Evolutionary conservation across 179 eudicot genomes (phyloP).

Genomic region (Amaranthus tricolor): DNA sequence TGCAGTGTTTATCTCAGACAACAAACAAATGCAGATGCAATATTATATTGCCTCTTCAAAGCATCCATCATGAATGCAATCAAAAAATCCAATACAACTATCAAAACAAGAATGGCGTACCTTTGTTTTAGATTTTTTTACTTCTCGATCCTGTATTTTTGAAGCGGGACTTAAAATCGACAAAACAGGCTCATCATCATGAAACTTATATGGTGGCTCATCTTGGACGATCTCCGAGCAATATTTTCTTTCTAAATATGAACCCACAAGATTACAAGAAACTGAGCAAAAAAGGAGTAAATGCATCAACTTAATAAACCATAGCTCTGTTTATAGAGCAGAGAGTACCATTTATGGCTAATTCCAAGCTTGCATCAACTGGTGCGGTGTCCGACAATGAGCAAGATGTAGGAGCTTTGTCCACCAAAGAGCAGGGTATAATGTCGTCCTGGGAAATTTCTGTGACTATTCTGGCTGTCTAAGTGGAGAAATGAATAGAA

Average conservation of each 20-base stretch:
- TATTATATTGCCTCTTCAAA: not conserved
- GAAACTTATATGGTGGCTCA: constrained; percentile 19
- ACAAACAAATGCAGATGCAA: not conserved
- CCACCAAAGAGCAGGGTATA: constrained; percentile 24
- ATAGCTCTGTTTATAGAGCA: constrained; percentile 20
- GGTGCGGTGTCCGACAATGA: constrained; percentile 22
- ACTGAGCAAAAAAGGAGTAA: constrained; percentile 6
- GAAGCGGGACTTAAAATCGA: constrained; percentile 17
- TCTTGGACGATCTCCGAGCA: constrained; percentile 21
- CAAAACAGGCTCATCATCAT: constrained; percentile 23
- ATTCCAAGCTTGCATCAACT: constrained; percentile 27
- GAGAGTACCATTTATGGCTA: constrained; percentile 24
- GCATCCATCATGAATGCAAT: not conserved
- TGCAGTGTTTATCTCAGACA: too few species aligned
- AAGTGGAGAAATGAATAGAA: constrained; percentile 11
- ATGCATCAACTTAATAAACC: not conserved
- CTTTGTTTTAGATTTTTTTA: constrained; percentile 39
- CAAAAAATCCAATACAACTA: not conserved
- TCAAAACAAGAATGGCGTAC: constrained; percentile 1
- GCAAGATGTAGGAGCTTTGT: constrained; percentile 26
- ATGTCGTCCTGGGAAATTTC: constrained; percentile 24
- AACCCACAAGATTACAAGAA: not conserved
- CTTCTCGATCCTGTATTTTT: constrained; percentile 36
- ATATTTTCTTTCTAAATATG: constrained; percentile 30
- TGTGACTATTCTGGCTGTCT: constrained; percentile 28